Evolutionary conservation across 768 basidiomycete species (phyloP), one percentile per base, ranked within the genome.

Genomic region (Auricularia sp.): DNA sequence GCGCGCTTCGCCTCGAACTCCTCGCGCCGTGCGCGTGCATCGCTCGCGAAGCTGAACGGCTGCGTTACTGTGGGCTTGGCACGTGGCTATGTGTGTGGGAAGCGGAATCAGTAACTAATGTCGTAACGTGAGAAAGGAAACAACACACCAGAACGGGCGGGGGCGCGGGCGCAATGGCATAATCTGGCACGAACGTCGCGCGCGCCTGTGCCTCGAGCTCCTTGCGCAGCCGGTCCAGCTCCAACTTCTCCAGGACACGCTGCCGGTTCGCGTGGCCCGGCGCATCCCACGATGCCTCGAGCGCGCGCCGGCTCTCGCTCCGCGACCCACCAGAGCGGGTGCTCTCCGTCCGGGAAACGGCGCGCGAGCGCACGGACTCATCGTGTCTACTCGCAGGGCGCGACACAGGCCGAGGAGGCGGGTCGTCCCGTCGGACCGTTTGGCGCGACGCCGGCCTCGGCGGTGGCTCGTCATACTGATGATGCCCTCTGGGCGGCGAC

Each of bases 11-110:
- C 73, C 71, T 77, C 76, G 62, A 70, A 67, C 43, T 76, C 75
- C 62, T 68, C 69, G 69, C 77, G 81, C 65, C 83, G 82, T 16
- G 76, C 76, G 53, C 56, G 21, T 69, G 81, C 79, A 61, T 81
- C 67, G 65, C 81, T 80, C 42, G 77, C 77, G 70, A 86, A 85
- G 62, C 77, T 79, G 75, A 85, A 85, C 68, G 74, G 83, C 51
- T 77, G 72, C 64, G 82, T 79, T 67, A 77, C 77, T 62, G 82
- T 83, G 64, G 76, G 71, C 56, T 59, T 29, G 7, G 53, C 53
- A 29, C n/a, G 56, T 59, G 23, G 11, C 56, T 59, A 29, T 33
- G 23, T 56, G 54, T 16, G 8, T 6, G 23, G 23, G 29, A 29
- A 34, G 18, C n/a, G 47, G 16, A 18, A 51, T 51, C 47, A 51